Evolutionary conservation across 129 eudicot genomes (phyloP).

Genomic region (Flaveria bidentis): DNA sequence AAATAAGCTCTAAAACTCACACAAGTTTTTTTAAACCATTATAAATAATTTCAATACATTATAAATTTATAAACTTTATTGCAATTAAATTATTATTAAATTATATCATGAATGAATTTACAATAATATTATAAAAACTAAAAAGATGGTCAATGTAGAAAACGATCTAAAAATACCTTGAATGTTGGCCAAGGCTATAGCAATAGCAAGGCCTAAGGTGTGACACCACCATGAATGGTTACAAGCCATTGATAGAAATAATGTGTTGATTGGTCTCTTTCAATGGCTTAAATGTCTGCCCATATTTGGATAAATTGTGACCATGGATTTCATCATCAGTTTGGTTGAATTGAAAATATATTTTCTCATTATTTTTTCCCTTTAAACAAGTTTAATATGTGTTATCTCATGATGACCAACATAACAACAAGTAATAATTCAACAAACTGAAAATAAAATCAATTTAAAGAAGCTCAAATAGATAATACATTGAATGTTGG

Average conservation of each 20-base stretch:
- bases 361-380: not conserved
- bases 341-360: not conserved
- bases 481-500: not conserved
- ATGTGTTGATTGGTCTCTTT: constrained; percentile 39
- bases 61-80: no score
- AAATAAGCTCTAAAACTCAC: no score
- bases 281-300: constrained; percentile 35
- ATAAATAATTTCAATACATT: not conserved
- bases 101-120: no score
- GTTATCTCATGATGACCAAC: not conserved
- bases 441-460: not conserved
- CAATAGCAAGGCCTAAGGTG: constrained; percentile 28
- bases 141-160: constrained; percentile 1
- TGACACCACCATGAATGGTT: constrained; percentile 56
- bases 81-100: no score
- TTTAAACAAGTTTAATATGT: not conserved
- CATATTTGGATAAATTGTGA: constrained; percentile 28
- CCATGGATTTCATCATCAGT: constrained; percentile 16
- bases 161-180: constrained; percentile 10
- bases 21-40: not conserved
- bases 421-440: not conserved
- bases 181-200: constrained; percentile 21
- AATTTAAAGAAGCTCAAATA: not conserved
- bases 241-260: constrained; percentile 33
- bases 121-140: no score